Base-by-base conservation (phyloP, 2,329 filamentous ascomycete species). In the Ramularia endophylla region DNA sequence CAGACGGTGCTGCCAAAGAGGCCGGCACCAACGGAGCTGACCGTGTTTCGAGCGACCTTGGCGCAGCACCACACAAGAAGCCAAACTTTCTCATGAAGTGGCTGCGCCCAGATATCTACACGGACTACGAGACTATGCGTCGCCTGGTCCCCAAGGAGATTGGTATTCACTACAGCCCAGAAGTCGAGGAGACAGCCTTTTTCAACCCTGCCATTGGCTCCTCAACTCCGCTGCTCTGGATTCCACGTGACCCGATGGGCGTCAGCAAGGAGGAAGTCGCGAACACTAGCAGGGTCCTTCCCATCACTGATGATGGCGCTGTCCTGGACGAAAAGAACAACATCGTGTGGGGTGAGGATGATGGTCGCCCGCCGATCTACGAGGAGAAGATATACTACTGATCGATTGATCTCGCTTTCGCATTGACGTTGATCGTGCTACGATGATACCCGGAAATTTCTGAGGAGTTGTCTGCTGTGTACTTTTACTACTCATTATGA, bases 281-380 rank as follows among this genome's bases (percentile, higher is more conserved):
- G 9, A 84, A 92, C 54, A 85, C 84, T 1, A 71, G 71, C 51
- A 78, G 75, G 55, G 75, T 85, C 22, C 85, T 87, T 20, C 78
- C 81, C 1, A 90, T 94, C 50, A 89, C 85, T 0, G 87, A 95
- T 52, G 83, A 87, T 51, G 83, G 81, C 13, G 83, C 83, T 32
- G 74, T 67, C 36, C 65, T 90, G 37, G 73, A 84, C 54, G 83
- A 85, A 53, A 84, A 87, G 67, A 81, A 81, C 61, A 77, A 77
- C 51, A 67, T 83, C 45, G 62, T 70, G 17, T 81, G 78, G 76
- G 70, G 79, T 56, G 57, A 67, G 8, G 70, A 78, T 46, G 70
- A 67, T 40, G 76, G 71, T 27, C 59, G 69, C 44, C 76, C 79
- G 34, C 79, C 79, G 3, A 74, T 81, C 50, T 81, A 74, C 57